Evolutionary conservation across 805 yeast genomes (phyloP).

Genomic region (Hanseniaspora guilliermondii): DNA sequence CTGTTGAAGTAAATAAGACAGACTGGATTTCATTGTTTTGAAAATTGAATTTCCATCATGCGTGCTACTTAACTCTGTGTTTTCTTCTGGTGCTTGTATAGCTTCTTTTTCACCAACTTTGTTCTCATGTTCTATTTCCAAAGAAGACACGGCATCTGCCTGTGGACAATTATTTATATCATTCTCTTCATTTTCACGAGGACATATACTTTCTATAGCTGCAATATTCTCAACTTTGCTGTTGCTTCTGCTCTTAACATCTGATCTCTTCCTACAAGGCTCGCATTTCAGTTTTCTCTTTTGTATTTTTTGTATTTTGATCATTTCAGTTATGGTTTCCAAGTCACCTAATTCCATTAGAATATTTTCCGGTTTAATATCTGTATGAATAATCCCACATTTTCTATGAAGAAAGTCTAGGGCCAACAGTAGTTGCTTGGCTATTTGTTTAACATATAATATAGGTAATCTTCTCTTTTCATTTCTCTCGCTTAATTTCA

Average conservation of each 20-base stretch:
- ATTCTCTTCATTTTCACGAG: background rate
- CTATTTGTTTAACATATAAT: constrained; percentile 64
- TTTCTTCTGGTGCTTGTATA: background rate
- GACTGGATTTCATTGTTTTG: constrained; percentile 6
- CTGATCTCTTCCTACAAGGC: constrained; percentile 18
- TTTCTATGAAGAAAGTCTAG: constrained; percentile 46
- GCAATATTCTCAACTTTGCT: background rate
- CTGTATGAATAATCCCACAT: constrained; percentile 63
- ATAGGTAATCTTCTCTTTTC: constrained; percentile 70
- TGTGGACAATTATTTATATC: background rate
- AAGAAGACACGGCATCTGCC: background rate
- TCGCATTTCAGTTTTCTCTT: constrained; percentile 33
- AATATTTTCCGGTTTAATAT: constrained; percentile 67
- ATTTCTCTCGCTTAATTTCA: constrained; percentile 70
- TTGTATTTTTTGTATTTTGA: constrained; percentile 46
- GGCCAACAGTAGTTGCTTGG: constrained; percentile 63
- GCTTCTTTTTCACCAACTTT: background rate
- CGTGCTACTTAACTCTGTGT: background rate
- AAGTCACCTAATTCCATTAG: constrained; percentile 74
- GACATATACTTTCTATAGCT: background rate
- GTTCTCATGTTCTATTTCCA: background rate
- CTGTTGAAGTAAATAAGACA: background rate
- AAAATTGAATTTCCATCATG: background rate
- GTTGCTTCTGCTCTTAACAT: background rate
- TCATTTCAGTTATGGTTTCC: constrained; percentile 58